Evolutionary conservation across 2,329 filamentous ascomycete genomes (phyloP), one percentile per base, ranked within the genome.

Genomic region (Phaeoacremonium minimum): DNA sequence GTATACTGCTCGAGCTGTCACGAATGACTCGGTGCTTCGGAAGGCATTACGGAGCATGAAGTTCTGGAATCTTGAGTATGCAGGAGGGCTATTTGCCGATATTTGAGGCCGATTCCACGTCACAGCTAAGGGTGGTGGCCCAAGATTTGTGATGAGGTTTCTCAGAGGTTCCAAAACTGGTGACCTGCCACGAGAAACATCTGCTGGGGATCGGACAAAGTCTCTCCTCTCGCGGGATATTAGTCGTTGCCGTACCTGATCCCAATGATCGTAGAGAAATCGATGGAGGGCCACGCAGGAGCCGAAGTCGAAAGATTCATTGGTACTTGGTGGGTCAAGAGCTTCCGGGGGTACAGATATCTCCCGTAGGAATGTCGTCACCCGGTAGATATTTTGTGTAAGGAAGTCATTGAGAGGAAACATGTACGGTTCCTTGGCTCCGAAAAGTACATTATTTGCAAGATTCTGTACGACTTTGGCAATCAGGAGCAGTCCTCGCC

Each of bases 371-470:
- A 85, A 85, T 0, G 73, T 75, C 3, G 80, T 85, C 13, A 85
- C 77, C 20, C 71, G 64, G 52, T 81, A 83, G 35, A 85, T 85
- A 45, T 85, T 82, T 44, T 81, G 69, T 1, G 79, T 77, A 15
- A 85, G 57, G 42, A 85, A 85, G 40, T 82, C 73, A 50, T 85
- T 85, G 15, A 85, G 60, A 2, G 81, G 78, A 43, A 78, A 82
- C 82, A 85, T 85, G 50, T 83, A 85, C 4, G 79, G 77, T 51
- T 85, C 81, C 55, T 85, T 85, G 20, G 79, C 78, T 4, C 82
- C 81, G 46, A 85, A 85, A 2, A 85, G 64, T 18, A 85, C 80
- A 40, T 85, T 85, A 48, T 85, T 85, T 22, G 81, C 82, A 22
- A 85, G 63, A 49, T 84, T 85, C 47, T 85, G 82, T 15, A 85